Conservation (phyloP, 257 asterid species). For the Galeopsis tetrahit region DNA sequence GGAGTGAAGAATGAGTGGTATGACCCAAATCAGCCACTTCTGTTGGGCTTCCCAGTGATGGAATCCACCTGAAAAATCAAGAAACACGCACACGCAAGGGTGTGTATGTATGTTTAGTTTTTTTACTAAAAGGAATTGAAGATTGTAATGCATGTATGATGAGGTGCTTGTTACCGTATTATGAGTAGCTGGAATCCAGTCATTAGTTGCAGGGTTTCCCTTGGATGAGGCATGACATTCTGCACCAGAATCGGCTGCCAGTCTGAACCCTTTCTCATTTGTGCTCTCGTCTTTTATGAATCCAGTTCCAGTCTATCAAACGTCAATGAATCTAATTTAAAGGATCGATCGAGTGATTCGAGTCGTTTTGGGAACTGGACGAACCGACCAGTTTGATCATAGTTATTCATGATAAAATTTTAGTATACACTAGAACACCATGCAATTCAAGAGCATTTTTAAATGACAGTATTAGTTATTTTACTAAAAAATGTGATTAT, state of each 20-base stretch:
- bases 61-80: slow-evolving; percentile 49
- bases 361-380: background rate
- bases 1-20: background rate
- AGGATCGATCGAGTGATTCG: too few relatives aligned
- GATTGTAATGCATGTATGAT: background rate
- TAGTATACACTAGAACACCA: too few relatives aligned
- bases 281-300: slow-evolving; percentile 64
- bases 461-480: too few relatives aligned
- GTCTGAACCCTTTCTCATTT: slow-evolving; percentile 46
- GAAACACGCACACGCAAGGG: background rate
- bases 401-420: too few relatives aligned
- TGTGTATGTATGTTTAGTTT: background rate
- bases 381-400: background rate
- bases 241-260: slow-evolving; percentile 48
- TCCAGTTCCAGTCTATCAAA: slow-evolving; percentile 82
- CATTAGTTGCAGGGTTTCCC: slow-evolving; percentile 98
- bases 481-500: too few relatives aligned
- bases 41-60: slow-evolving; percentile 64
- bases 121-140: background rate
- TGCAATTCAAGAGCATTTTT: too few relatives aligned
- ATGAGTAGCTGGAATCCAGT: slow-evolving; percentile 76
- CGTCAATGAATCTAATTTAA: background rate
- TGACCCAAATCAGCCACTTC: slow-evolving; percentile 52
- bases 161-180: slow-evolving; percentile 42
- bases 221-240: slow-evolving; percentile 61